phyloP scores from a whole-genome alignment of 768 basidiomycete genomes.

The Pleurotus platypus region DNA sequence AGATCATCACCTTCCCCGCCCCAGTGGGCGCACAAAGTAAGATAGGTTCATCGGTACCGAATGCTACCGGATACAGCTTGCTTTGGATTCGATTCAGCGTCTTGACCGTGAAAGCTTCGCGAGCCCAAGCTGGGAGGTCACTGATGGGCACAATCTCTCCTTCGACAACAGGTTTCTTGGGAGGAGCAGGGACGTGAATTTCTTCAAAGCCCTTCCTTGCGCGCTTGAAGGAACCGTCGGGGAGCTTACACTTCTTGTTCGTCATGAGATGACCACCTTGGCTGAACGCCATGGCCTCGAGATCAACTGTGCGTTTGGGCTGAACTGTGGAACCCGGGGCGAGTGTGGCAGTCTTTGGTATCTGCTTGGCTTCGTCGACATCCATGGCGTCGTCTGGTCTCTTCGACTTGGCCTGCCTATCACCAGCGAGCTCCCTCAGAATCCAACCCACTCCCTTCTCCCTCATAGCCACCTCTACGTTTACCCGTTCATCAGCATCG shows the following conservation, averaged over 20 bases:
- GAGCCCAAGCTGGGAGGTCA: conserved; percentile 81
- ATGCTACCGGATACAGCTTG: conserved; percentile 89
- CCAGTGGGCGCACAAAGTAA: conserved; percentile 97
- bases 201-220: conserved; percentile 97
- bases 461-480: conserved; percentile 96
- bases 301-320: conserved; percentile 81
- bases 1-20: conserved; percentile 84
- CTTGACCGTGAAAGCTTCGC: conserved; percentile 79
- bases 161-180: conserved; percentile 60
- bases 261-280: conserved; percentile 98
- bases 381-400: conserved; percentile 62
- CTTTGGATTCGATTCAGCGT: conserved; percentile 90
- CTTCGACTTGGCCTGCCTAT: conserved; percentile 56
- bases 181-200: conserved; percentile 93
- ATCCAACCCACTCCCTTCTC: conserved; percentile 98
- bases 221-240: conserved; percentile 96
- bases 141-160: conserved; percentile 72
- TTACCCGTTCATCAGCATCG: conserved; percentile 83
- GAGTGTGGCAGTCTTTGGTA: conserved; percentile 83
- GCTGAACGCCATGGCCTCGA: conserved; percentile 93
- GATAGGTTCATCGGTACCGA: conserved; percentile 92
- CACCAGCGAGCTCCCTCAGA: conserved; percentile 81
- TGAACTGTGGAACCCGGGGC: conserved; percentile 85
- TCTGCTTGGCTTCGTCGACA: conserved; percentile 60
- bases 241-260: conserved; percentile 97